These are phyloP conservation scores for Fusarium sp. DNA, from an alignment of 2,329 filamentous ascomycete species.

Conservation along the genomic window DNA sequence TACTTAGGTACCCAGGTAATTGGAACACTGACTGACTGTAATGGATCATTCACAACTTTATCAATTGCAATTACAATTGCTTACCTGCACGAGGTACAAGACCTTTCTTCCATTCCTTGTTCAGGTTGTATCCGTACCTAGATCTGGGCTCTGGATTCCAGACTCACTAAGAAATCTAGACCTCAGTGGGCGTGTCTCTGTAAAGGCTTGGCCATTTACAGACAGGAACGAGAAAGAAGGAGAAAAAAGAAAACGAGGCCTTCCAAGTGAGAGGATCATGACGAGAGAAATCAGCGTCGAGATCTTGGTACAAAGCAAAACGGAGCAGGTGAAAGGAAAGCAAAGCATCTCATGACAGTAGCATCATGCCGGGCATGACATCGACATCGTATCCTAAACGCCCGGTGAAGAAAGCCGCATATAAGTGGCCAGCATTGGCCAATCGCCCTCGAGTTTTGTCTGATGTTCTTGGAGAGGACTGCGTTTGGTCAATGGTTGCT, in stretches of 20 bases:
- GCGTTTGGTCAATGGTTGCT: slow-evolving; percentile 43
- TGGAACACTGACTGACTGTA: neutral
- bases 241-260: slow-evolving; percentile 33
- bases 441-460: slow-evolving; percentile 34
- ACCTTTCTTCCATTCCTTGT: neutral
- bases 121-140: neutral
- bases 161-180: slow-evolving; percentile 3
- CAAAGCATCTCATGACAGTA: slow-evolving; percentile 34
- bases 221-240: slow-evolving; percentile 13
- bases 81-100: neutral
- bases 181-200: slow-evolving; percentile 17
- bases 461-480: slow-evolving; percentile 14
- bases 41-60: neutral
- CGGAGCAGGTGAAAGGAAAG: neutral
- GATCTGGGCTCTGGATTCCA: neutral
- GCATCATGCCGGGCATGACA: slow-evolving; percentile 29
- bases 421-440: slow-evolving; percentile 24
- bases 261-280: slow-evolving; percentile 34
- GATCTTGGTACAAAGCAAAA: slow-evolving; percentile 5
- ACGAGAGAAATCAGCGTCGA: slow-evolving; percentile 28
- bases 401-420: slow-evolving; percentile 18
- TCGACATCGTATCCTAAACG: slow-evolving; percentile 22
- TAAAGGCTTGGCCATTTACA: slow-evolving; percentile 8
- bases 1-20: neutral
- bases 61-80: neutral